Base-by-base conservation (phyloP, 2,329 filamentous ascomycete species). In the Sclerotinia trifoliorum region DNA sequence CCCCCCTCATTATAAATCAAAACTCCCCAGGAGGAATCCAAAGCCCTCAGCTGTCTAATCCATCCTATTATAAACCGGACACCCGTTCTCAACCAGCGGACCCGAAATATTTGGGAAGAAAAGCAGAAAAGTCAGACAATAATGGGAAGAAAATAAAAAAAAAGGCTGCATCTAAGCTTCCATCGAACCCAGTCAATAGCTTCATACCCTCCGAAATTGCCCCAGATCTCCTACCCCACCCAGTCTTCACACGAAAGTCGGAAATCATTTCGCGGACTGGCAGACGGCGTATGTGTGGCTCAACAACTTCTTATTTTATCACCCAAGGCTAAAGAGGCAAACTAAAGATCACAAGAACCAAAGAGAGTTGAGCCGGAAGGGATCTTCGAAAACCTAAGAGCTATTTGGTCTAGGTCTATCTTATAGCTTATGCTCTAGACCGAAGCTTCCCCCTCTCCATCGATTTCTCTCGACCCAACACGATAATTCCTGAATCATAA, bases 1-100 rank as follows among this genome's bases (percentile, higher is more conserved):
- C 35, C n/a, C 55, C 55, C 32, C 55, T 57, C 55, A 57, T 57
- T 39, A 57, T 57, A 15, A 42, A 57, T 57, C 55, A 57, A 42
- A 42, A 57, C n/a, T 26, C 54, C 54, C 21, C 21, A 7, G 6
- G n/a, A 21, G 54, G 29, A 29, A 42, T 42, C 39, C 39, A 42
- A 17, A 42, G 19, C 21, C 17, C 54, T 56, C 52, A n/a, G 21
- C 19, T 55, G 19, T 55, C 19, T 29, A 35, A 32, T 55, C 29
- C 52, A 35, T 35, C 26, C 55, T 24, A 24, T 39, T 24, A 24
- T 39, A 56, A 57, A 57, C 35, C 21, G 42, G 4, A 17, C 55
- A 11, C 24, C 39, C 39, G 11, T 39, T 39, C 39, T 39, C 39
- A 13, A 39, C 39, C 39, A 39, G 17, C n/a, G 8, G 24, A 44